Evolutionary conservation across 805 yeast genomes (phyloP).

Genomic region (Kuraishia hungarica): DNA sequence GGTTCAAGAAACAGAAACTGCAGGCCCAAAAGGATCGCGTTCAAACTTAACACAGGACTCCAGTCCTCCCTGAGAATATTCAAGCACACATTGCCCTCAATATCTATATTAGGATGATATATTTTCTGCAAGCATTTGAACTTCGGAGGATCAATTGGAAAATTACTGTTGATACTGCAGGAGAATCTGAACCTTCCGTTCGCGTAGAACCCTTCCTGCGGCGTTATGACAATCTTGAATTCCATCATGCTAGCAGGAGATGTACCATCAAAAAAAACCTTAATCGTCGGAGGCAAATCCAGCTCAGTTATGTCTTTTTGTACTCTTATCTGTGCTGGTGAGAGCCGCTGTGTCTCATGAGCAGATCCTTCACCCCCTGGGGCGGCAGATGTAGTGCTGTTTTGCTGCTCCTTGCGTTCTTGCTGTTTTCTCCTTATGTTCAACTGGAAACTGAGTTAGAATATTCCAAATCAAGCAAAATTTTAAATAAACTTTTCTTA

Average conservation of each 20-base stretch:
- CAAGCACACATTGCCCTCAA: constrained; percentile 84
- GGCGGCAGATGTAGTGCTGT: background rate
- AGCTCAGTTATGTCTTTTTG: constrained; percentile 72
- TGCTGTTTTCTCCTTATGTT: constrained; percentile 22
- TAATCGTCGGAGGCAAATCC: constrained; percentile 50
- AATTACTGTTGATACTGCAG: constrained; percentile 59
- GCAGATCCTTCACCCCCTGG: background rate
- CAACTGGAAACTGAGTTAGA: constrained; percentile 10
- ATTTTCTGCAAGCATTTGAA: constrained; percentile 64
- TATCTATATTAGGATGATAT: constrained; percentile 91
- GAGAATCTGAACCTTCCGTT: constrained; percentile 65
- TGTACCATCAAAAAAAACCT: constrained; percentile 35
- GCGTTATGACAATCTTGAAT: constrained; percentile 48
- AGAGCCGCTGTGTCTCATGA: constrained; percentile 9
- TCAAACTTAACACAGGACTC: constrained; percentile 86
- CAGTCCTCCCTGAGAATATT: constrained; percentile 92
- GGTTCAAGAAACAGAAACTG: constrained; percentile 84
- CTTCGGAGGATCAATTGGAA: constrained; percentile 91
- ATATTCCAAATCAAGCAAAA: background rate
- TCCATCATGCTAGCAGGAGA: constrained; percentile 46
- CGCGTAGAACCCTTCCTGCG: constrained; percentile 65
- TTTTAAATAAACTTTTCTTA: too few species aligned
- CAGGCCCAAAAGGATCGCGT: constrained; percentile 75
- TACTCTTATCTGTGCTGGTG: constrained; percentile 66
- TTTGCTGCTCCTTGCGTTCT: constrained; percentile 10